These are phyloP conservation scores for Trichoderma afroharzianum DNA, from an alignment of 2,329 filamentous ascomycete species.

Conservation along the genomic window DNA sequence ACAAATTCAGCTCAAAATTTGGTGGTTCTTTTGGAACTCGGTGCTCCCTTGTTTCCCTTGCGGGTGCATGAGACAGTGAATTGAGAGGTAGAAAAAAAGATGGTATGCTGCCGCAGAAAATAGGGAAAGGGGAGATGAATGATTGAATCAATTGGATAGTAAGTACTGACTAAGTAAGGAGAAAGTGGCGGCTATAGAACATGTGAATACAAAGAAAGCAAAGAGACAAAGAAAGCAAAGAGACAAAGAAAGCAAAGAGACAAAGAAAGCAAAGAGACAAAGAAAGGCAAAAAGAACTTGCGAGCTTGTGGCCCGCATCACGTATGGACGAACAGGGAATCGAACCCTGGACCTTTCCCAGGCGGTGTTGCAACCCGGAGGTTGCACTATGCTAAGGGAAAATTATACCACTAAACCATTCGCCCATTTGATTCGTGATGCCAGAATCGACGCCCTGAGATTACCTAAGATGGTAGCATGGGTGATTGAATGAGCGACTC, in stretches of 20 bases:
- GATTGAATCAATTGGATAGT: background rate
- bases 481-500: background rate
- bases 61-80: background rate
- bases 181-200: background rate
- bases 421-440: slow-evolving; percentile 11
- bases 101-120: background rate
- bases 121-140: background rate
- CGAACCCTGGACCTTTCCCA: slow-evolving; percentile 21
- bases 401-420: slow-evolving; percentile 19
- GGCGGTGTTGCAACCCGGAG: background rate
- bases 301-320: background rate
- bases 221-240: background rate
- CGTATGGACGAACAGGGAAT: slow-evolving; percentile 20
- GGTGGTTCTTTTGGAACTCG: background rate
- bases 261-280: background rate
- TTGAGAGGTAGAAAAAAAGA: background rate
- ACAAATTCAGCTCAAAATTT: background rate
- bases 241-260: background rate
- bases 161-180: background rate
- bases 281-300: background rate
- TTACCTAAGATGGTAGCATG: background rate
- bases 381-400: slow-evolving; percentile 14
- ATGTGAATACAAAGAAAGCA: background rate
- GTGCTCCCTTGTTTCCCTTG: background rate
- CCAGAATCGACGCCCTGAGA: background rate